Evolutionary conservation across 176 grass and related monocot species (phyloP), one percentile per base, ranked within the genome.

Genomic region (Oryza officinalis): DNA sequence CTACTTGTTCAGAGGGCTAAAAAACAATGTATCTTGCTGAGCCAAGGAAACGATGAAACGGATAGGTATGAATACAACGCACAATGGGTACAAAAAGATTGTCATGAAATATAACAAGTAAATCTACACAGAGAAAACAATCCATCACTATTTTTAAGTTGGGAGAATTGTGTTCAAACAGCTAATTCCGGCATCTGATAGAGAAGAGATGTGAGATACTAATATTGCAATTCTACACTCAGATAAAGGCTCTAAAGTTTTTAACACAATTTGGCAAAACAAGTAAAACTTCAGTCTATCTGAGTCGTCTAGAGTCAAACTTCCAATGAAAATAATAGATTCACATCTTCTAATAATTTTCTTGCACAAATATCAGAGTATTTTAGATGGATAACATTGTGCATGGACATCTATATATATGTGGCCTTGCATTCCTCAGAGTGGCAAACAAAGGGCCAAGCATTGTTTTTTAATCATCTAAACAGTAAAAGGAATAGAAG

Each of bases 401-500:
- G 5, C 54, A 60, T 60, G 20, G 5, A 23, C 54, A 60, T 60
- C 2, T 23, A 10, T 23, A 60, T 60, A 60, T 2, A 23, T 60
- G 8, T 60, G 54, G 17, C 4, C 2, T 60, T 60, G 22, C 54
- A 60, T 60, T 60, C 10, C 18, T 60, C 54, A 41, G 9, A 35
- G 38, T 25, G 22, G 40, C 27, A 61, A 64, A 38, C 46, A 69
- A 77, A 46, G n/a, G 76, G 40, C 31, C 4, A 81, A 61, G 6
- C 38, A 6, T 75, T 66, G 66, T 20, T 30, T 54, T 43, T 2
- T 75, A 76, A 69, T 87, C 14, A 69, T 50, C 28, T 69, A 78
- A 69, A 23, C 22, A 60, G 10, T n/a, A 8, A 69, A 75, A 43
- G 67, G 52, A 33, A 43, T 2, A 25, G 11, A 1, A 41, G 71